Conservation (phyloP, 768 basidiomycete genomes). For the Amylocystis lapponica region DNA sequence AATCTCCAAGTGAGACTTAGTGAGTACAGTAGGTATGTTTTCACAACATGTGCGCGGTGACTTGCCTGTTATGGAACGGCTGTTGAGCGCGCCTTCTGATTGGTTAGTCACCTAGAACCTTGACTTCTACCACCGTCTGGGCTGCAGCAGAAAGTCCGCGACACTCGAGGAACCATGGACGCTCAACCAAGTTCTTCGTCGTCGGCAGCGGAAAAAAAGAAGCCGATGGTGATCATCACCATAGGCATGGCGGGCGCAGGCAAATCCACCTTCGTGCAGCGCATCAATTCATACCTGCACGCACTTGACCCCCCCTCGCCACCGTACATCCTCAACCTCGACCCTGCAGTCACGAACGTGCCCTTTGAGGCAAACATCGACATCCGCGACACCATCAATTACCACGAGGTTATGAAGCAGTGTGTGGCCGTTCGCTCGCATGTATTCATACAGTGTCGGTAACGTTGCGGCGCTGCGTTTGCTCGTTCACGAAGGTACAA, state of each 20-base stretch:
- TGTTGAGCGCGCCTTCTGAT: too few relatives aligned
- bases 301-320: slow-evolving; percentile 54
- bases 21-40: too few relatives aligned
- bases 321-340: slow-evolving; percentile 96
- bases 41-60: too few relatives aligned
- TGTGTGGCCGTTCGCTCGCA: slow-evolving; percentile 42
- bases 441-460: too few relatives aligned
- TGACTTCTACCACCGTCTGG: too few relatives aligned
- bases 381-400: slow-evolving; percentile 95
- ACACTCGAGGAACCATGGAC: too few relatives aligned
- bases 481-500: slow-evolving; percentile 65
- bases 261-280: slow-evolving; percentile 95
- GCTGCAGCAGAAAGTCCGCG: too few relatives aligned
- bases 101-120: too few relatives aligned
- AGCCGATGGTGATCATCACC: slow-evolving; percentile 80
- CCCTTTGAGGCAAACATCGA: slow-evolving; percentile 98
- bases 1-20: too few relatives aligned
- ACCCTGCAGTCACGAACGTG: slow-evolving; percentile 88
- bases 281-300: slow-evolving; percentile 90
- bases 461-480: slow-evolving; percentile 5
- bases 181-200: slow-evolving; percentile 4
- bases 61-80: too few relatives aligned
- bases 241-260: slow-evolving; percentile 98
- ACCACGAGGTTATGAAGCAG: slow-evolving; percentile 99
- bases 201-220: slow-evolving; percentile 30